Base-by-base conservation (phyloP, 495 filamentous ascomycete species). In the Jackrogersella minutella region DNA sequence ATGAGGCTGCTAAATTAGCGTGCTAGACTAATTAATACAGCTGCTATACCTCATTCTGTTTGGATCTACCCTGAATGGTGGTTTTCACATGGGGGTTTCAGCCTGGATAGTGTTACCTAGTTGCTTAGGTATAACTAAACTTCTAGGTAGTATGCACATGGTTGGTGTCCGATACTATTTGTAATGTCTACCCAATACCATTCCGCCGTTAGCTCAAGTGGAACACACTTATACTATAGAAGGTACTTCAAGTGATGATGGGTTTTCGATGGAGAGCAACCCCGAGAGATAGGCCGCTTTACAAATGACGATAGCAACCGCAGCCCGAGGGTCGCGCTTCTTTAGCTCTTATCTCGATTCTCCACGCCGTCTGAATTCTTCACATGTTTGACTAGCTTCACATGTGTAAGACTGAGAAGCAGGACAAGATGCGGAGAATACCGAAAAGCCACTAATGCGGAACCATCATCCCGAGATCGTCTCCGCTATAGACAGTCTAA, bases 1-100 rank as follows among this genome's bases (percentile, higher is more conserved):
- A 39, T 49, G 36, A 57, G 55, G 57, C 19, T 41, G 26, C 57
- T 67, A 67, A 61, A 61, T 52, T 67, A 67, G 52, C 22, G 62
- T 44, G 53, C 44, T 58, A 31, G 24, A 9, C 58, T 58, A 46
- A 31, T 53, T 62, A 44, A 47, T 44, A 52, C 46, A 43, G 37
- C 41, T 28, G 52, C 39, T 59, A 62, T 51, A 46, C 58, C 64
- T 21, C 16, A 56, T 53, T 47, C 8, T 39, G 44, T 55, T 37
- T 17, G 34, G 64, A 68, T 62, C 64, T 68, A 40, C 53, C 41
- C 41, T 46, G n/a, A 46, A 11, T 46, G 21, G 24, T 31, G 19
- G 36, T 31, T 16, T 19, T 24, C 41, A 37, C 19, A 33, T 31
- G 31, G 26, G 11, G 34, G 31, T 40, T 49, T 28, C 55, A 16